phyloP scores from a whole-genome alignment of 2,329 filamentous ascomycete species.

The Fusarium concolor region DNA sequence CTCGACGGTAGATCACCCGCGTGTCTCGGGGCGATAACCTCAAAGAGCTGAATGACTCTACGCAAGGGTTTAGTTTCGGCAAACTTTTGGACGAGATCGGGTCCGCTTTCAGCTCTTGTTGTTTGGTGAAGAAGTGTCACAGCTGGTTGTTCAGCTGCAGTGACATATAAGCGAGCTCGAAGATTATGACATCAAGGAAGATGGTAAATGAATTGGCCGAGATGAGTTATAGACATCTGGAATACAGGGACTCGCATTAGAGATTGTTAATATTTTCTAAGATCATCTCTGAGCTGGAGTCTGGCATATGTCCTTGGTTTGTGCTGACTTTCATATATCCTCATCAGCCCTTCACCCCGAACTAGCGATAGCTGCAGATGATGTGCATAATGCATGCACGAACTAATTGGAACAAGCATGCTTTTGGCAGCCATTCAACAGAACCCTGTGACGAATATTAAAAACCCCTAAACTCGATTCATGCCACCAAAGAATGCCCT shows the following conservation, averaged over 20 bases:
- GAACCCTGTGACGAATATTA: background rate
- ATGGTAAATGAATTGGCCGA: background rate
- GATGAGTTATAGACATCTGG: background rate
- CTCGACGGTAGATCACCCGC: constrained; percentile 24
- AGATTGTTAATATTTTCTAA: background rate
- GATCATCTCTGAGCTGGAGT: background rate
- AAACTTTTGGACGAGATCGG: background rate
- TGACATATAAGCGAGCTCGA: background rate
- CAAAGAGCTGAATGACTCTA: constrained; percentile 4
- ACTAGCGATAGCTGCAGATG: constrained; percentile 26
- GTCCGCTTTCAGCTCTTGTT: background rate
- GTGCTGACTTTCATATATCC: background rate
- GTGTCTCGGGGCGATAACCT: constrained; percentile 25
- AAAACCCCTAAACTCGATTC: background rate
- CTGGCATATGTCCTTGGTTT: background rate
- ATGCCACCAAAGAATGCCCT: background rate
- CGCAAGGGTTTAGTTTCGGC: constrained; percentile 4
- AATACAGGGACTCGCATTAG: background rate
- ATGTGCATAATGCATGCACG: constrained; percentile 27
- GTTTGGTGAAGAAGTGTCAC: constrained; percentile 11
- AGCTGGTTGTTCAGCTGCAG: background rate
- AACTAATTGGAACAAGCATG: constrained; percentile 1
- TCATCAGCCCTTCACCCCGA: background rate
- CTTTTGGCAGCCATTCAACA: background rate
- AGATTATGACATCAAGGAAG: constrained; percentile 15